phyloP scores from a whole-genome alignment of 176 grass and related monocot species.

The Chrysopogon serrulatus region DNA sequence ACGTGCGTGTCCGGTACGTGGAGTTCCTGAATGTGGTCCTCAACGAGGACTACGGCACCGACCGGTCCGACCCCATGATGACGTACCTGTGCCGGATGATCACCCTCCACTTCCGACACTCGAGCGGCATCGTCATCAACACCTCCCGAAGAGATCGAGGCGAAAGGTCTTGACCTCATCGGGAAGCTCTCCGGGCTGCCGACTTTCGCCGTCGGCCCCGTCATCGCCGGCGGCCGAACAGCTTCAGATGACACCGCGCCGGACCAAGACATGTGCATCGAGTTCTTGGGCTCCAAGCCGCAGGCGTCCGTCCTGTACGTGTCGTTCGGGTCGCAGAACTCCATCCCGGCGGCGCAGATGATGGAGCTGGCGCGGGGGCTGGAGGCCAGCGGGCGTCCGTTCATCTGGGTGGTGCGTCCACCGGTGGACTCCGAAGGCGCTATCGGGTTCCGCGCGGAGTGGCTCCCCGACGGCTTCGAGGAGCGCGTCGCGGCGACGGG shows the following conservation, averaged over 20 bases:
- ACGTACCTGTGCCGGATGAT: not conserved
- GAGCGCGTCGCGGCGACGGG: not conserved
- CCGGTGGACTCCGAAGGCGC: conserved; percentile 16
- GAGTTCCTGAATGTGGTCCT: not conserved
- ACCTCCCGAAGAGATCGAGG: conserved; percentile 39
- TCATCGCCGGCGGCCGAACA: not conserved
- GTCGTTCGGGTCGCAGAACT: conserved; percentile 43
- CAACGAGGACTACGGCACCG: not conserved
- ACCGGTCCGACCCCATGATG: not conserved
- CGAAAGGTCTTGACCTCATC: conserved; percentile 16
- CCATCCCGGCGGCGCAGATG: conserved; percentile 44
- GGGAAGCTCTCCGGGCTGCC: conserved; percentile 22
- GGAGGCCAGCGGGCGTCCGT: conserved; percentile 35
- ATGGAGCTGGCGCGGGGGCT: conserved; percentile 44
- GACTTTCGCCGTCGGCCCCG: conserved; percentile 22
- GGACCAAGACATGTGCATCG: not conserved
- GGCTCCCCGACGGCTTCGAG: conserved; percentile 39
- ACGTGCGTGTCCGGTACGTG: conserved; percentile 9
- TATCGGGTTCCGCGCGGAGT: conserved; percentile 18
- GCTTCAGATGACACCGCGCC: not conserved
- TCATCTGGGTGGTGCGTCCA: conserved; percentile 37
- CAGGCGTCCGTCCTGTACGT: conserved; percentile 37
- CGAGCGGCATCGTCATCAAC: conserved; percentile 26
- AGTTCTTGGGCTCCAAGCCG: conserved; percentile 38
- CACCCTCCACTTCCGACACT: not conserved